Base-by-base conservation (phyloP, 495 filamentous ascomycete genomes). In the Penicillium roqueforti region DNA sequence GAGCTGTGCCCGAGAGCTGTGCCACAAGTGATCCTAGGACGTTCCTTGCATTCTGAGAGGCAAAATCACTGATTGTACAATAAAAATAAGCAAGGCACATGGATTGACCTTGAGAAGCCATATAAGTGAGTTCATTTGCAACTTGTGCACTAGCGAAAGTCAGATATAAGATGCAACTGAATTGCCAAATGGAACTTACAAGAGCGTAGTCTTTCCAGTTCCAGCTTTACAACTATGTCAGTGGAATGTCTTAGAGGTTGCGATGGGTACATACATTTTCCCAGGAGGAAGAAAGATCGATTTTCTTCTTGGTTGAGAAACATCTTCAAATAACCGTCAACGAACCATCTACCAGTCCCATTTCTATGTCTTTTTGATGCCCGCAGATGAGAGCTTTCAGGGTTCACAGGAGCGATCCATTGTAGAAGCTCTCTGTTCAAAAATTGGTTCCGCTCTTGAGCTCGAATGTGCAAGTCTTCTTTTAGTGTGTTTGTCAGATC, bases 401-500 rank as follows among this genome's bases (percentile, higher is more conserved):
- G 58, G 19, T 42, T 64, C 4, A 64, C 56, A 13, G 61, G 61
- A 13, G 61, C 58, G 10, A 64, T 43, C 61, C 61, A 64, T 36
- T 51, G 29, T n/a, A 61, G 56, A 6, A 64, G 49, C 22, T 47
- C 45, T 20, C 28, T 22, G 32, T 64, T 61, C 1, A 43, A 46
- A 6, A 31, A 34, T 28, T 54, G 25, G 10, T 42, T 51, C 19
- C 61, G 53, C 45, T 64, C 61, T 11, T 53, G 43, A 8, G 49
- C 34, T 23, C 58, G 51, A 42, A 64, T 52, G 4, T 41, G 45
- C 53, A 64, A 14, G 20, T 61, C 58, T 20, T 64, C 61, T 7
- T 45, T 58, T 36, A 64, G 19, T 16, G 50, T 42, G 8, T 42
- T 51, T 3, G 61, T 44, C 44, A 64, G 13, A 20, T 20, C 44